These are phyloP conservation scores for Omphalotus guepiniiformis DNA, from an alignment of 768 basidiomycete genomes.

Conservation along the genomic window DNA sequence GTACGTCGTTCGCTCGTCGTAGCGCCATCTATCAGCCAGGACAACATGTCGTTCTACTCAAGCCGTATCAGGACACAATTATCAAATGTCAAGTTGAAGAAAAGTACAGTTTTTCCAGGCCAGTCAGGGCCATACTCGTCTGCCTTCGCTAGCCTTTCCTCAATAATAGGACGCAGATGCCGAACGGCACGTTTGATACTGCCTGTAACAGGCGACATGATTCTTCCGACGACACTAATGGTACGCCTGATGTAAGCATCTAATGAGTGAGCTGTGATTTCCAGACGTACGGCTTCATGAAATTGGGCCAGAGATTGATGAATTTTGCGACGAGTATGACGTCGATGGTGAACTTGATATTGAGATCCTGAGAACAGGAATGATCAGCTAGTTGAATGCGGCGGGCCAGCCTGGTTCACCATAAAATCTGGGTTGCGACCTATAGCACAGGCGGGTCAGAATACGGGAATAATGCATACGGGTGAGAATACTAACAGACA, in stretches of 20 bases:
- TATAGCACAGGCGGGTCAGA: not conserved
- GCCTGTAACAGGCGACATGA: not conserved
- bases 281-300: conserved; percentile 35
- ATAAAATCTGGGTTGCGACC: conserved; percentile 6
- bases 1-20: conserved; percentile 19
- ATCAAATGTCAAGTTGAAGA: not conserved
- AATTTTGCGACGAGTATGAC: conserved; percentile 23
- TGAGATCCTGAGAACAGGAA: not conserved
- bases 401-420: not conserved
- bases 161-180: conserved; percentile 26
- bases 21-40: conserved; percentile 20
- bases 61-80: not conserved
- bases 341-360: conserved; percentile 25
- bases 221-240: conserved; percentile 5
- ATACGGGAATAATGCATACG: not conserved
- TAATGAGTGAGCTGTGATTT: not conserved
- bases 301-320: conserved; percentile 30
- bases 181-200: conserved; percentile 13
- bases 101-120: conserved; percentile 28
- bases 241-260: not conserved
- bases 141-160: conserved; percentile 27
- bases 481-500: conserved; percentile 5
- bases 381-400: not conserved
- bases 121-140: conserved; percentile 25
- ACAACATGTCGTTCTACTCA: conserved; percentile 3